phyloP scores from a whole-genome alignment of 2,329 filamentous ascomycete genomes.

The Colletotrichum sp. region DNA sequence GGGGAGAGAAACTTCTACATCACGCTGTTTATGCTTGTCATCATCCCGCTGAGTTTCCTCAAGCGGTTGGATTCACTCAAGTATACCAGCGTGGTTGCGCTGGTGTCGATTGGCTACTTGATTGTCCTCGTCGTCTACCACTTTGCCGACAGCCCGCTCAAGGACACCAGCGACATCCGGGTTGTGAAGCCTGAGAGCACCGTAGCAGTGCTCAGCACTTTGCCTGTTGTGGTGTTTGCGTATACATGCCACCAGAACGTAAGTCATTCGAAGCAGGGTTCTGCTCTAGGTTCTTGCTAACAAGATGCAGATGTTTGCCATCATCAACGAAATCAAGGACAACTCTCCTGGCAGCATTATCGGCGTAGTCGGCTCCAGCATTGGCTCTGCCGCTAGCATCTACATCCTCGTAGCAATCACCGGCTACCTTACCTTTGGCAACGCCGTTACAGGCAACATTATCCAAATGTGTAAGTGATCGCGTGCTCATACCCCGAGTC shows the following conservation, averaged over 20 bases:
- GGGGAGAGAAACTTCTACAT: constrained; percentile 97
- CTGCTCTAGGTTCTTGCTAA: constrained; percentile 27
- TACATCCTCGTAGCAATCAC: constrained; percentile 94
- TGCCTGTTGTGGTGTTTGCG: constrained; percentile 98
- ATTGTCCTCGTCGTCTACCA: constrained; percentile 94
- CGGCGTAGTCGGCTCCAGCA: constrained; percentile 80
- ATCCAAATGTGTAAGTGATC: constrained; percentile 80
- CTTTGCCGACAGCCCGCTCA: constrained; percentile 80
- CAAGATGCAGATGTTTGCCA: constrained; percentile 86
- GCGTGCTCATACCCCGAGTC: neutral
- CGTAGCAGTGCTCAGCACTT: constrained; percentile 78
- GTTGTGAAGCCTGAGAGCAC: constrained; percentile 81
- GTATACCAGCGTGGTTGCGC: constrained; percentile 91
- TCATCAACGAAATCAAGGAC: constrained; percentile 91
- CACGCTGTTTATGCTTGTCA: constrained; percentile 94
- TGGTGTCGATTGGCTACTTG: constrained; percentile 93
- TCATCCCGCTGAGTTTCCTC: constrained; percentile 93
- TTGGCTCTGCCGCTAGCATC: constrained; percentile 84
- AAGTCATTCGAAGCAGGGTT: constrained; percentile 31
- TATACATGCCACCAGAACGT: constrained; percentile 99
- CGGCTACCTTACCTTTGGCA: constrained; percentile 94
- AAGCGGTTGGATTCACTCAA: constrained; percentile 93
- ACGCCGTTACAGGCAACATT: constrained; percentile 89
- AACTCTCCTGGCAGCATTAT: constrained; percentile 80
- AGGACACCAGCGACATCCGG: constrained; percentile 76